Base-by-base conservation (phyloP, 2,329 filamentous ascomycete genomes). In the Trichoderma sp. region DNA sequence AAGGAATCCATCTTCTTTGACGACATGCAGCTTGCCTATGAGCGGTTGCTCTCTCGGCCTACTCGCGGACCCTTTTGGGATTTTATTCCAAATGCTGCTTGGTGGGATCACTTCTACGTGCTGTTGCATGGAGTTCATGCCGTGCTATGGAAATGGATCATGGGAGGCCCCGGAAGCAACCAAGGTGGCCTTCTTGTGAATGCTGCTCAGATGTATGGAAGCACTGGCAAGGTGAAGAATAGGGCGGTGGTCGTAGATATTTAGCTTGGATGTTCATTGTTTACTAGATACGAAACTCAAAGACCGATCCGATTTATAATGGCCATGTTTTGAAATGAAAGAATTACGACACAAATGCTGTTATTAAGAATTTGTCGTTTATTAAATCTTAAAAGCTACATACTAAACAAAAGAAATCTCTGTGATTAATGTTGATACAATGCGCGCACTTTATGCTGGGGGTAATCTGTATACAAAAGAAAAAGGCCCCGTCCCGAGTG, bases 1-100 rank as follows among this genome's bases (percentile, higher is more conserved):
- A 84, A 84, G 57, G 90, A 94, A 76, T 81, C 89, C 0, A 86
- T 92, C 11, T 92, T 89, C 81, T 97, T 92, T 86, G 93, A 96
- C 79, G 87, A 90, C 30, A 88, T 89, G 72, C 93, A 97, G 80
- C 83, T 82, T 36, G 87, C 87, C 2, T 94, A 93, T 81, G 93
- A 95, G 81, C 83, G 84, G n/a, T 84, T 93, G 28, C 81, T 88
- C 78, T 81, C 83, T 1, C 81, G 81, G 12, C 81, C 81, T 23
- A 79, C 78, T 4, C 81, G 81, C 3, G 85, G 85, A 0, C 79
- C 80, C 0, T 72, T 88, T n/a, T 76, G 79, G 66, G 85, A 88
- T 73, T 74, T 87, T 26, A 71, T 86, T 13, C 85, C 86, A 6
- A 83, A 83, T 71, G 72, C 76, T 0, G 78, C 79, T 2, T 88